Evolutionary conservation across 257 asterid species (phyloP).

Genomic region (Fraxinus cuspidata): DNA sequence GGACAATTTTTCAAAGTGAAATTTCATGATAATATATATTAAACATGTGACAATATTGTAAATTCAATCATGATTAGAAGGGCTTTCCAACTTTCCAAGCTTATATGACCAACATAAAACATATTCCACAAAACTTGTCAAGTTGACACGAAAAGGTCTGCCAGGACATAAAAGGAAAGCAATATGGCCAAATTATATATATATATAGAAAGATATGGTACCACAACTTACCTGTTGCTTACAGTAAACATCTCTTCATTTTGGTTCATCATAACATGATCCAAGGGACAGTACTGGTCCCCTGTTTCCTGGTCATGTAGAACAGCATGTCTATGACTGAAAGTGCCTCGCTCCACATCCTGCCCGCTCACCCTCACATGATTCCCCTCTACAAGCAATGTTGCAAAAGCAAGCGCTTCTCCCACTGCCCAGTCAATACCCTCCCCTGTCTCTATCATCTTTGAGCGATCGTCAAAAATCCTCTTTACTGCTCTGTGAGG

Average conservation of each 20-base stretch:
- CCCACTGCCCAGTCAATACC: conserved; percentile 99
- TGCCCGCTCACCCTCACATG: conserved; percentile 99
- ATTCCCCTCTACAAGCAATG: conserved; percentile 92
- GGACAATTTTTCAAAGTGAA: not conserved
- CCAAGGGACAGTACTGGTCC: conserved; percentile 80
- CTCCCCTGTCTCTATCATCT: conserved; percentile 93
- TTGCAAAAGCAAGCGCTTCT: conserved; percentile 98
- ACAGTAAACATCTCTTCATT: conserved; percentile 97
- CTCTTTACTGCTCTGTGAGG: conserved; percentile 86
- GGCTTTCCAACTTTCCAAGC: not conserved
- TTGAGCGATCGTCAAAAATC: conserved; percentile 80
- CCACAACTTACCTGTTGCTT: conserved; percentile 75
- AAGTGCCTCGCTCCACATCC: conserved; percentile 98
- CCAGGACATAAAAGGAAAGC: conserved; percentile 9
- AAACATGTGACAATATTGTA: not conserved
- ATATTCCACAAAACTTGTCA: not conserved
- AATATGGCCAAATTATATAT: not conserved
- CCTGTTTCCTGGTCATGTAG: conserved; percentile 96
- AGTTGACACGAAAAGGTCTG: conserved; percentile 16
- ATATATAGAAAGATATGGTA: conserved; percentile 5
- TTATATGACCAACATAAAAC: conserved; percentile 2
- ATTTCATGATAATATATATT: not conserved
- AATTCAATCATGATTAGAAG: not conserved
- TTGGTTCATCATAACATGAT: conserved; percentile 85
- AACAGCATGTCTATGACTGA: conserved; percentile 94